Evolutionary conservation across 768 basidiomycete species (phyloP).

Genomic region (Lepiota venenata): DNA sequence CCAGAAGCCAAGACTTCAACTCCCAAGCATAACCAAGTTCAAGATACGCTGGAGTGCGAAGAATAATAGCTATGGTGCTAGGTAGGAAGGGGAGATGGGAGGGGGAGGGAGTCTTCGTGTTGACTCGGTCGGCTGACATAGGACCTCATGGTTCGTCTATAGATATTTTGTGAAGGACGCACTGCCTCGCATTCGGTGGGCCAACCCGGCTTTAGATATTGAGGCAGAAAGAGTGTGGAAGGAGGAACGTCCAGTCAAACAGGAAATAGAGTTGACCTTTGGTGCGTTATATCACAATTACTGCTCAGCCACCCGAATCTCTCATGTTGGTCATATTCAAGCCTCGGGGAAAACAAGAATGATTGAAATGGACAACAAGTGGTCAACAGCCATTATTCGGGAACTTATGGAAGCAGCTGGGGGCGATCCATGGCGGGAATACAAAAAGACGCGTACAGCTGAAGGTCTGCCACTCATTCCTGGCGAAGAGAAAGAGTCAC

Average conservation of each 20-base stretch:
- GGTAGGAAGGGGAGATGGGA: constrained; percentile 38
- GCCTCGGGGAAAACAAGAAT: constrained; percentile 35
- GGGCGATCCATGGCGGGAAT: constrained; percentile 53
- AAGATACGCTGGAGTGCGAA: constrained; percentile 53
- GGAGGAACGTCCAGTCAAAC: constrained; percentile 49
- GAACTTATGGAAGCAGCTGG: constrained; percentile 72
- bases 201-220: constrained; percentile 66
- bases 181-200: constrained; percentile 74
- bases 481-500: constrained; percentile 36
- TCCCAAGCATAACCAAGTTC: constrained; percentile 47
- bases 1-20: constrained; percentile 44
- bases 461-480: constrained; percentile 48
- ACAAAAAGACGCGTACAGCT: constrained; percentile 44
- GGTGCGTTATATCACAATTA: constrained; percentile 41
- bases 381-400: constrained; percentile 62
- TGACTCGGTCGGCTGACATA: neutral
- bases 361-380: constrained; percentile 61
- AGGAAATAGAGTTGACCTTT: constrained; percentile 59
- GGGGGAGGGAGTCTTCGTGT: neutral
- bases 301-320: neutral
- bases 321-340: neutral
- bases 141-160: neutral
- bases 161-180: constrained; percentile 81
- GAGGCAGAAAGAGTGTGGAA: constrained; percentile 54
- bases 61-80: constrained; percentile 75